Evolutionary conservation across 345 rosid species (phyloP).

Genomic region (Pistacia atlantica): DNA sequence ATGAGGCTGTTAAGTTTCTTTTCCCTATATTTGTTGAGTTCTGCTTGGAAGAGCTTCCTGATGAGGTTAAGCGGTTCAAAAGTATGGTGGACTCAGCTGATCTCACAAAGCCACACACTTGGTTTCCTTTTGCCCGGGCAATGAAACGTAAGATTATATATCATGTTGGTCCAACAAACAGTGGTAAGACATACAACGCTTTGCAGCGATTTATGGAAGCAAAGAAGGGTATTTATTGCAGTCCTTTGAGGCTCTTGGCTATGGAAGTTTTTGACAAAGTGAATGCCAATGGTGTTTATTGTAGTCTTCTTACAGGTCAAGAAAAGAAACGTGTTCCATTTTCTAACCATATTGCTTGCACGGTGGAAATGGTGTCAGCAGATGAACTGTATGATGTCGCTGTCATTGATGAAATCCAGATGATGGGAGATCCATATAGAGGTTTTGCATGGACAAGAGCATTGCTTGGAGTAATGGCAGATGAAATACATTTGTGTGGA

Average conservation of each 20-base stretch:
- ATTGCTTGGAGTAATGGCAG: conserved; percentile 87
- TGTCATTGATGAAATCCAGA: conserved; percentile 90
- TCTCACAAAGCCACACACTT: conserved; percentile 80
- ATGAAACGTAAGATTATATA: conserved; percentile 89
- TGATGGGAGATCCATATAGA: conserved; percentile 77
- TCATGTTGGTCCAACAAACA: conserved; percentile 97
- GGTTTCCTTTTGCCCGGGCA: conserved; percentile 94
- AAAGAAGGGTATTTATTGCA: conserved; percentile 82
- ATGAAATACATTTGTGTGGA: conserved; percentile 95
- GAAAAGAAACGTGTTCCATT: conserved; percentile 84
- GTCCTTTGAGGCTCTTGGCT: conserved; percentile 92
- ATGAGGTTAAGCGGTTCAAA: conserved; percentile 68
- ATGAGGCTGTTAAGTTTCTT: conserved; percentile 69
- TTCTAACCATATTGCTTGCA: conserved; percentile 83
- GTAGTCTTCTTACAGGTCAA: conserved; percentile 91
- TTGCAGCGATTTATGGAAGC: conserved; percentile 91
- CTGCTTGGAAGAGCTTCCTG: conserved; percentile 74
- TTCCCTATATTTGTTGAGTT: conserved; percentile 88
- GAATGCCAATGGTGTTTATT: conserved; percentile 79
- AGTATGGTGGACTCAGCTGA: conserved; percentile 75
- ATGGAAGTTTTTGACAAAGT: conserved; percentile 99
- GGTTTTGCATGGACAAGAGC: conserved; percentile 97
- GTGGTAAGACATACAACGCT: conserved; percentile 93
- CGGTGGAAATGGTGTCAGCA: conserved; percentile 88
- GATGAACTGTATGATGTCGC: conserved; percentile 85